These are phyloP conservation scores for Falciphora oryzae DNA, from an alignment of 2,329 filamentous ascomycete species.

Conservation along the genomic window DNA sequence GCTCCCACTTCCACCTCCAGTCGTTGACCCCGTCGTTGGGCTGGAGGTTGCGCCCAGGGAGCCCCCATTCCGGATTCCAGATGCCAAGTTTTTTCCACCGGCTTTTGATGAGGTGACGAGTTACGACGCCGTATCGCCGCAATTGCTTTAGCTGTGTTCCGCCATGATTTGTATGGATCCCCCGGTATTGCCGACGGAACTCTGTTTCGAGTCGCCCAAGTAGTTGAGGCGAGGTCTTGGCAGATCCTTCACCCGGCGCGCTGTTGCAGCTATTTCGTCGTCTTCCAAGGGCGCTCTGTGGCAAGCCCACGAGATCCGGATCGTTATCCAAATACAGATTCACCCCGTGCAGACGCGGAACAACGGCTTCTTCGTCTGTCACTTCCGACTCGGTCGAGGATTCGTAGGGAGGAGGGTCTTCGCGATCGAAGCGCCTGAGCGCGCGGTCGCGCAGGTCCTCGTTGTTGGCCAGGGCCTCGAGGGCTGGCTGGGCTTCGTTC, in stretches of 20 bases:
- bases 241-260: background rate
- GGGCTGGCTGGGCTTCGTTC: too few species aligned
- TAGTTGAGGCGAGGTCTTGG: background rate
- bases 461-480: too few species aligned
- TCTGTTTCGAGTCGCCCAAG: background rate
- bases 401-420: background rate
- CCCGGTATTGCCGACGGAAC: background rate
- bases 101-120: background rate
- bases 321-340: too few species aligned
- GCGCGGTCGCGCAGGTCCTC: background rate
- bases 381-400: background rate
- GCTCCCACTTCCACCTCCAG: background rate
- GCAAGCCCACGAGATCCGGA: too few species aligned
- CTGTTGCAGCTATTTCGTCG: background rate
- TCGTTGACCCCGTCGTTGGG: background rate
- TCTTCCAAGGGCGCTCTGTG: background rate
- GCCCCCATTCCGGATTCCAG: constrained; percentile 5
- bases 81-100: constrained; percentile 4
- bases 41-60: constrained; percentile 1
- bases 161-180: too few species aligned
- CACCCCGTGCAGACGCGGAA: too few species aligned
- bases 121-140: background rate
- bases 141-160: background rate
- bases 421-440: background rate
- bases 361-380: too few species aligned